Evolutionary conservation across 2,329 filamentous ascomycete genomes (phyloP).

Genomic region (Stachybotrys chartarum): DNA sequence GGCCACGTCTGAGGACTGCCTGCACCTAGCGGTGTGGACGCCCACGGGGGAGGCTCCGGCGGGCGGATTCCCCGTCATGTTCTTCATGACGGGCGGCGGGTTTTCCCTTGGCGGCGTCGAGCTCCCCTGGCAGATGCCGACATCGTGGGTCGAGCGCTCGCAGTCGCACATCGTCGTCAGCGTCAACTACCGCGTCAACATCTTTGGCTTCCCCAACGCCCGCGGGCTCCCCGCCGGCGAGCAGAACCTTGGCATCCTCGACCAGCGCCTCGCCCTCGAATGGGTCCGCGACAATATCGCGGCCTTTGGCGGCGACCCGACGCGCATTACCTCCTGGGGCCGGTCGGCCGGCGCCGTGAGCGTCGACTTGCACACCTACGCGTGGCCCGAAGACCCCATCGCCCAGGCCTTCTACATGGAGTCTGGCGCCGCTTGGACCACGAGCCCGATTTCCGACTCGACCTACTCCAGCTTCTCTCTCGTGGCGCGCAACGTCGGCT

Average conservation of each 20-base stretch:
- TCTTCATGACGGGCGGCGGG: conserved; percentile 41
- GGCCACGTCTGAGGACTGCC: conserved; percentile 30
- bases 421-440: conserved; percentile 27
- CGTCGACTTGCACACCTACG: conserved; percentile 34
- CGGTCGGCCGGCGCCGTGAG: conserved; percentile 2
- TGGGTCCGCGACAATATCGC: conserved; percentile 1
- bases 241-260: conserved; percentile 1
- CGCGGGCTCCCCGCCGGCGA: conserved; percentile 45
- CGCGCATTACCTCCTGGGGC: conserved; percentile 1
- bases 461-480: conserved; percentile 25
- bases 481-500: conserved; percentile 24
- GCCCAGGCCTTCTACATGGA: conserved; percentile 32
- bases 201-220: conserved; percentile 3
- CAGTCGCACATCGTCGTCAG: conserved; percentile 19
- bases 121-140: conserved; percentile 37
- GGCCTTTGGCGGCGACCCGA: not conserved
- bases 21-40: conserved; percentile 38
- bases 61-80: conserved; percentile 31
- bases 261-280: conserved; percentile 1
- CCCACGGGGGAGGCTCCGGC: conserved; percentile 15
- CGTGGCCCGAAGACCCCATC: conserved; percentile 38
- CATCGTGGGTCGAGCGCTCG: conserved; percentile 32
- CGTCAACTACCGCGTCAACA: conserved; percentile 4
- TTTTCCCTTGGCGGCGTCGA: conserved; percentile 35
- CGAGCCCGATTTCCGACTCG: conserved; percentile 17